Base-by-base conservation (phyloP, 306 rosid species). In the Cicer chorassanicum region DNA sequence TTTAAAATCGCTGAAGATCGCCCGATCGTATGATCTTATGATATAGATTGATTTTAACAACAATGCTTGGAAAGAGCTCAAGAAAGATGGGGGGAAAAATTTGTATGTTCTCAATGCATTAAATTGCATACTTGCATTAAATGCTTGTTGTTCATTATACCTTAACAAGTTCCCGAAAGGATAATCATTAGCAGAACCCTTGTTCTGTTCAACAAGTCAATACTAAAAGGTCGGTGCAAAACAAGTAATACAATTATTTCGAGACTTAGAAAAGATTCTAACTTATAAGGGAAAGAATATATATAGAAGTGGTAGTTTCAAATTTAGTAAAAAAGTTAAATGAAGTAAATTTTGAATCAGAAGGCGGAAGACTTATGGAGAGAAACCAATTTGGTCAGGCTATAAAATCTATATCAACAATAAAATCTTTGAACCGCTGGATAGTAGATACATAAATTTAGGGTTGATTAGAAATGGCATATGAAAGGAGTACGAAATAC, bases 251-350 rank as follows among this genome's bases (percentile, higher is more conserved):
- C 65, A 24, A 16, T 46, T 57, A 55, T 56, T 46, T 48, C 74
- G n/a, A 70, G 55, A 57, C 16, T 67, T 16, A 16, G 9, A 79
- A 38, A 65, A 74, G n/a, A 1, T 34, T 48, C 6, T 19, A 79
- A 34, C 2, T 65, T 40, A 39, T 45, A 48, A 48, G 59, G 65
- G 59, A 40, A 48, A 61, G 36, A 7, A 76, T 15, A 70, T 34
- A 18, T 10, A 14, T 36, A n/a, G 6, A 81, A 70, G 65, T 29
- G 48, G 44, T 45, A 39, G 69, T 72, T 81, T 70, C 77, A 75
- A 50, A 53, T 51, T 51, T 81, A 64, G 44, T 9, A 64, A 24
- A 16, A 19, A 9, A 8, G 8, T 36, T 69, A 34, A 24, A 55
- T 38, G 2, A 15, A 71, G 51, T 10, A 13, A 44, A 63, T 54